phyloP scores from a whole-genome alignment of 23 red algal genomes.

The Chondrus crispus region DNA sequence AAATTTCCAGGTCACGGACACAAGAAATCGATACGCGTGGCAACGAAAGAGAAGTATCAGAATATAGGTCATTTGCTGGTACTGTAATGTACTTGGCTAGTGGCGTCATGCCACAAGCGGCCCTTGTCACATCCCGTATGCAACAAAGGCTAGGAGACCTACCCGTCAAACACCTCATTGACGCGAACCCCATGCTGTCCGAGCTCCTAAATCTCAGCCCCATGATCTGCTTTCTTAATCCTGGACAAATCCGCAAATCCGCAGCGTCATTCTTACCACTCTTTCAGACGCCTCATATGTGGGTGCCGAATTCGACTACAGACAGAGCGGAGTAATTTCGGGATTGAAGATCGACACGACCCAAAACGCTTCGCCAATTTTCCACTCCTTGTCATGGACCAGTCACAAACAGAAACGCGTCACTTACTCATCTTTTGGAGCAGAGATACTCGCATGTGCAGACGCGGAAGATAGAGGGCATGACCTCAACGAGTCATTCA shows the following conservation, averaged over 20 bases:
- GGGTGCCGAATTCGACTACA: not conserved
- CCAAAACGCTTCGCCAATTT: not conserved
- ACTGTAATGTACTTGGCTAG: constrained; percentile 4
- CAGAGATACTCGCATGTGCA: not conserved
- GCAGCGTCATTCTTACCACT: not conserved
- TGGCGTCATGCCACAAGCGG: not conserved
- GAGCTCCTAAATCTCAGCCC: not conserved
- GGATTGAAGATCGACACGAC: not conserved
- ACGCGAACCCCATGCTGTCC: constrained; percentile 17
- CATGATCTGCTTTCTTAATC: not conserved
- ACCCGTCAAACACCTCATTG: constrained; percentile 2
- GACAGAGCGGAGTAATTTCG: not conserved
- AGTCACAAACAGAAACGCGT: not conserved
- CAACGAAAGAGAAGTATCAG: not conserved
- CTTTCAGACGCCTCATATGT: not conserved
- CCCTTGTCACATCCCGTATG: not conserved
- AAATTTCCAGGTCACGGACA: not conserved
- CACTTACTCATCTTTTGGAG: not conserved
- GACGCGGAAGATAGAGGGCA: not conserved
- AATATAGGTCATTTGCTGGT: constrained; percentile 17
- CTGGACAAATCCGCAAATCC: not conserved
- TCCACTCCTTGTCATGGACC: not conserved
- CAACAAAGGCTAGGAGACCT: constrained; percentile 15
- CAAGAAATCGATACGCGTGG: not conserved
- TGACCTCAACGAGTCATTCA: not conserved